A percentile compares a stretch with the other conserved stretches of the same genome.
phyloP scores from a whole-genome alignment of 2,329 filamentous ascomycete species.

The Penicillium sp. region DNA sequence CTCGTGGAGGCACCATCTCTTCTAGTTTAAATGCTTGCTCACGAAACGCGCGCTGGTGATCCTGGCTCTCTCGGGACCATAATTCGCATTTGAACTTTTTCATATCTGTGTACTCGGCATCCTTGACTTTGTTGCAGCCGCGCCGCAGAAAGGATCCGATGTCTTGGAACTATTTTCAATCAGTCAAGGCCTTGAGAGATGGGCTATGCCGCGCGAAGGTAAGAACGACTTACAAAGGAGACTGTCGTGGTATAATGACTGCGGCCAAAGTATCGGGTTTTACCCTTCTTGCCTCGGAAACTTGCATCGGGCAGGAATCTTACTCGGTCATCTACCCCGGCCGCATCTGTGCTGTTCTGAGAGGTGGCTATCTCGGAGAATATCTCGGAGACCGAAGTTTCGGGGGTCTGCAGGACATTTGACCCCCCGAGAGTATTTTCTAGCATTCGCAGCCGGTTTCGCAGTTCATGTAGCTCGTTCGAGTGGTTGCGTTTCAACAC shows the following conservation, averaged over 20 bases:
- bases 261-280: conserved; percentile 36
- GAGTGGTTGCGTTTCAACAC: conserved; percentile 29
- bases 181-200: conserved; percentile 8
- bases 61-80: conserved; percentile 32
- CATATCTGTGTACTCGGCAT: conserved; percentile 32
- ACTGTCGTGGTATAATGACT: conserved; percentile 35
- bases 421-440: conserved; percentile 32
- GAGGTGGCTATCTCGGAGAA: conserved; percentile 17
- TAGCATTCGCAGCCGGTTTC: conserved; percentile 30
- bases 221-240: conserved; percentile 34
- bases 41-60: conserved; percentile 35
- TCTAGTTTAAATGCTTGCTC: conserved; percentile 35
- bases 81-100: conserved; percentile 36
- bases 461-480: conserved; percentile 38
- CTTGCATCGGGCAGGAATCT: conserved; percentile 31
- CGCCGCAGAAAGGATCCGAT: conserved; percentile 30
- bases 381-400: conserved; percentile 26
- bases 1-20: conserved; percentile 49
- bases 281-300: conserved; percentile 37
- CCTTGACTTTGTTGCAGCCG: conserved; percentile 19
- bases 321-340: conserved; percentile 32
- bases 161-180: conserved; percentile 32
- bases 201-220: neutral
- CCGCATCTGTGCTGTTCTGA: conserved; percentile 15
- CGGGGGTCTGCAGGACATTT: conserved; percentile 29